Base-by-base conservation (phyloP, 257 asterid genomes). In the Vinca minor region DNA sequence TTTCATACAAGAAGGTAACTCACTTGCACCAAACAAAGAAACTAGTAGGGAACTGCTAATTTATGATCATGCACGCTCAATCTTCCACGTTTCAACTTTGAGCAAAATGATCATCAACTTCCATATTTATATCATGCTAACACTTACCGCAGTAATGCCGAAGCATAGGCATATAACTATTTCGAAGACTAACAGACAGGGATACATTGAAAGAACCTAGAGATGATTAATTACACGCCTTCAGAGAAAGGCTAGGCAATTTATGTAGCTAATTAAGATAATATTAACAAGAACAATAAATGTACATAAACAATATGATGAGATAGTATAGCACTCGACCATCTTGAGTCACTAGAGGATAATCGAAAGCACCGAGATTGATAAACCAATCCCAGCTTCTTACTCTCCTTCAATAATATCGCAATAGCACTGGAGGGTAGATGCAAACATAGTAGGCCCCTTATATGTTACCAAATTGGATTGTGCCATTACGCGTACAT, bases 331-430 rank as follows among this genome's bases (percentile, higher is more conserved):
- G 64, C 50, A 82, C 94, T 84, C n/a, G 10, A 93, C 99, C 99
- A 72, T 93, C 99, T 79, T 87, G 99, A 72, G 96, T 87, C 84
- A 93, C 42, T 1, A 93, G 94, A 63, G 99, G 99, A 80, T 93
- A 93, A 83, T 93, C 99, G 1, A 97, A 93, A 74, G 99, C 98
- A 67, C 98, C 89, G 18, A 93, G 91, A 80, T 93, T 93, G 38
- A 93, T 93, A 87, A 93, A 93, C 99, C 99, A 93, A 73, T 89
- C 98, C 99, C 97, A 93, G 39, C n/a, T 74, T 75, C 67, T 73
- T 68, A 70, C 92, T 83, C 77, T 93, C 96, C 76, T 79, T 93
- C 85, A 89, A 73, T 79, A 93, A 70, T 73, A 89, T 85, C 1
- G 99, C 86, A 32, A 89, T 81, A 15, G 96, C 99, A 77, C 89